Percentiles rank a stretch among this genome's conserved stretches.
These are phyloP conservation scores for Lachnellula cervina DNA, from an alignment of 2,329 filamentous ascomycete species.

Conservation along the genomic window DNA sequence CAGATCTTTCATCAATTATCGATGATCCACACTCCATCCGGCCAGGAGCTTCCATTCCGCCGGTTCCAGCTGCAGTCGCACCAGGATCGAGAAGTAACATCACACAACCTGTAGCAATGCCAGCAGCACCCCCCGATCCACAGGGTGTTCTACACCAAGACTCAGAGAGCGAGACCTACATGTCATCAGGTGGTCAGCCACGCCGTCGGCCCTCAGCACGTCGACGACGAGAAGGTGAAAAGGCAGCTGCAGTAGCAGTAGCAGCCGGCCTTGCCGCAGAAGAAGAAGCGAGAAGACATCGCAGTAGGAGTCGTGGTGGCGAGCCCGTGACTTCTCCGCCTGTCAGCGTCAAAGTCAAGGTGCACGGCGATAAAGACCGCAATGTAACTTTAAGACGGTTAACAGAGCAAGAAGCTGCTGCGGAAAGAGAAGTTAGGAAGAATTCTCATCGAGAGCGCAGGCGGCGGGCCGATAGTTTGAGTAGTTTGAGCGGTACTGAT, in stretches of 20 bases:
- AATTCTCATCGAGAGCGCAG: slow-evolving; percentile 34
- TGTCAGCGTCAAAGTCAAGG: slow-evolving; percentile 54
- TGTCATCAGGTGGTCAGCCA: slow-evolving; percentile 38
- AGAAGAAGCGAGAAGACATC: slow-evolving; percentile 36
- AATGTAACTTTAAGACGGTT: slow-evolving; percentile 58
- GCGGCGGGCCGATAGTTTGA: slow-evolving; percentile 46
- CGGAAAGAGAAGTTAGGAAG: slow-evolving; percentile 29
- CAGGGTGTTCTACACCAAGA: slow-evolving; percentile 40
- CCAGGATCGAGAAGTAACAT: slow-evolving; percentile 40
- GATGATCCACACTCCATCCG: slow-evolving; percentile 33
- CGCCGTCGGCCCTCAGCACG: slow-evolving; percentile 43
- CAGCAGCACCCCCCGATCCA: slow-evolving; percentile 49
- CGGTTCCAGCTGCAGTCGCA: slow-evolving; percentile 25
- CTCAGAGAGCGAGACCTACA: slow-evolving; percentile 41
- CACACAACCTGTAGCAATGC: slow-evolving; percentile 43
- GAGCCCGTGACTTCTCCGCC: slow-evolving; percentile 38
- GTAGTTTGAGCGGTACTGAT: slow-evolving; percentile 54
- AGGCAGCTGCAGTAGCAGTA: slow-evolving; percentile 41
- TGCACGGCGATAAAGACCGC: slow-evolving; percentile 55
- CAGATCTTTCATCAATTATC: slow-evolving; percentile 29
- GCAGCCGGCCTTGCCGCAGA: slow-evolving; percentile 44
- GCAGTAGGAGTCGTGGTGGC: slow-evolving; percentile 19
- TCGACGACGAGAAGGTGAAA: slow-evolving; percentile 40
- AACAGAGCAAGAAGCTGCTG: slow-evolving; percentile 54
- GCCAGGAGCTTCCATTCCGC: slow-evolving; percentile 38